phyloP scores from a whole-genome alignment of 495 filamentous ascomycete species.

The Filosporella fistucella region DNA sequence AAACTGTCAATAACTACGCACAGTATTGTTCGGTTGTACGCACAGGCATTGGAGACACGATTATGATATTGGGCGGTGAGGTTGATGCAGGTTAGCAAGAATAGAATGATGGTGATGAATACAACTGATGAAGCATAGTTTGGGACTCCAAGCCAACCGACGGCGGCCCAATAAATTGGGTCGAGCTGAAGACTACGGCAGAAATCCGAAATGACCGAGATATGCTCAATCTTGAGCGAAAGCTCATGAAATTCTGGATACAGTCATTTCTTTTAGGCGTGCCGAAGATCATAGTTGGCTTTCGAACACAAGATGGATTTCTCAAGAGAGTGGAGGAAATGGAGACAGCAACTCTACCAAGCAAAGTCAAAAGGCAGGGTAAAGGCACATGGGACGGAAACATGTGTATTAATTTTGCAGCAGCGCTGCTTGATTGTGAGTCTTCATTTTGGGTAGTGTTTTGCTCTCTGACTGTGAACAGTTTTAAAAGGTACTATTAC shows the following conservation, averaged over 20 bases:
- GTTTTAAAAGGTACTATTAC: constrained; percentile 58
- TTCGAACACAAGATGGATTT: constrained; percentile 69
- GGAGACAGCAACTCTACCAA: constrained; percentile 71
- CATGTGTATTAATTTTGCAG: constrained; percentile 84
- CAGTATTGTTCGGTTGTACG: constrained; percentile 93
- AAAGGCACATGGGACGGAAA: constrained; percentile 79
- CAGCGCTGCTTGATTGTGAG: constrained; percentile 61
- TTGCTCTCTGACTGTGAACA: background rate
- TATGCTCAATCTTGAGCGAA: constrained; percentile 73
- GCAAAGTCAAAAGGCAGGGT: constrained; percentile 59
- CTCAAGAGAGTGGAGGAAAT: constrained; percentile 69
- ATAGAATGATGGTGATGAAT: constrained; percentile 36
- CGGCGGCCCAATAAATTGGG: constrained; percentile 73
- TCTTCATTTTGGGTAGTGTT: background rate
- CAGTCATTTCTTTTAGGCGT: constrained; percentile 94
- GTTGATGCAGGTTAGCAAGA: constrained; percentile 71
- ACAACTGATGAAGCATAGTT: constrained; percentile 40
- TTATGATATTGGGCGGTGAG: constrained; percentile 83
- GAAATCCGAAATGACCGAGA: constrained; percentile 61
- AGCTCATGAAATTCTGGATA: constrained; percentile 92
- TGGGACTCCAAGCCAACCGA: constrained; percentile 74
- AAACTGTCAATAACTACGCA: constrained; percentile 76
- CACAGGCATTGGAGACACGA: constrained; percentile 71
- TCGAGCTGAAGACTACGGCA: constrained; percentile 90
- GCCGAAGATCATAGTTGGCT: constrained; percentile 86